Evolutionary conservation across 495 filamentous ascomycete species (phyloP), one percentile per base, ranked within the genome.

Genomic region (Cryomyces minteri): DNA sequence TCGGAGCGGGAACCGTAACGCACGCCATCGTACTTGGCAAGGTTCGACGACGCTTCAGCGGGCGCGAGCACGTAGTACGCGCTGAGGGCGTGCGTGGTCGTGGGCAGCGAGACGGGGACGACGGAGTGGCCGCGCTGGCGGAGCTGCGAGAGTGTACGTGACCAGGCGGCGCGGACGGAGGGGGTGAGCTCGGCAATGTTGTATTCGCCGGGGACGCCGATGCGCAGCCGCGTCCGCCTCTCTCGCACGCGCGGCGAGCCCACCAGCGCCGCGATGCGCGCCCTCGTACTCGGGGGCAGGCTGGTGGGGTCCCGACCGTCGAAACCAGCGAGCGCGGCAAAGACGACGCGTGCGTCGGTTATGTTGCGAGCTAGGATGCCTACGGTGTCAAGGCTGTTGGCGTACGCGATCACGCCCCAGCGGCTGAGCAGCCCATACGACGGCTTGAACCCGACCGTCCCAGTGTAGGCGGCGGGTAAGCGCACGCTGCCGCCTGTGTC

Each of bases 1-100:
- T 46, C 39, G 7, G 47, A 51, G 28, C 75, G 72, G 39, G 61
- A 67, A 3, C 90, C 90, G 58, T 94, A 99, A 11, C 90, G 80
- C 8, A 95, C 72, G 6, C 92, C 90, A 54, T 99, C 90, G 58
- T 94, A 99, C 62, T 90, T 94, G 41, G 90, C 82, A n/a, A 99
- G 74, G 49, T 99, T 99, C 12, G 88, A 95, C 9, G 83, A 85
- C 10, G 92, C 92, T 65, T 99, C 90, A 9, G 90, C 86, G 0
- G 92, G 84, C 5, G 90, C 90, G 49, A 99, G 76, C 40, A 96
- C 69, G 57, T 99, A 99, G 60, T 99, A 99, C 32, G 90, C 81
- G 4, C 86, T 80, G 7, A 99, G 68, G 1, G 90, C 92, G 47
- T 81, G 76, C 44, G 73, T 76, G 7, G 90, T 99, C 5, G 77